Evolutionary conservation across 129 eudicot genomes (phyloP), one percentile per base, ranked within the genome.

Genomic region (Centrapalus pauciflorus): DNA sequence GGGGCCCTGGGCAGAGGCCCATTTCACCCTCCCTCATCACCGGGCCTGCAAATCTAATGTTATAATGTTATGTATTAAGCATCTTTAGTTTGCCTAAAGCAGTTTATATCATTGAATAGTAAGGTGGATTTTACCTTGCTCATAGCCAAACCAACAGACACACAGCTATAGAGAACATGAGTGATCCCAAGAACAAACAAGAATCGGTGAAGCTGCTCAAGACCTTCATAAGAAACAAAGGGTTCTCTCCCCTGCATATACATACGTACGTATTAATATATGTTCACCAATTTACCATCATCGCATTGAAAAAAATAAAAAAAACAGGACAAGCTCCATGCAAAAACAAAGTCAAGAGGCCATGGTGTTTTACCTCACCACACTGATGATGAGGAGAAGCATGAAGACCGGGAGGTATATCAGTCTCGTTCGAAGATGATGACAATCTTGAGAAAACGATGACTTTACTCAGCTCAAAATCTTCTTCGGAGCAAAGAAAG

Each of bases 201-300:
- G 82, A 94, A 94, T 5, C 97, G 81, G 41, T 94, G 95, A 77
- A 94, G 99, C 76, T 94, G 99, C 66, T 94, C 99, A 71, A 94
- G 99, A 43, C 97, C 95, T 81, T 94, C 95, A 66, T 88, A 84
- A 26, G 99, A 94, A 62, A 94, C 95, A 75, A 94, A 94, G 28
- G 99, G 99, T 75, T 94, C 99, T 51, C 87, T 86, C 26, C 99
- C 99, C 99, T 94, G 78, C 52, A 72, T 55, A 56, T 11, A 54
- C 21, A 34, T 16, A 70, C n/a, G n/a, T n/a, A n/a, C n/a, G n/a
- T n/a, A 4, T 13, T 33, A 71, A 57, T 43, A 30, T 9, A 34
- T 20, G 17, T 25, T 32, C 26, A 60, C 17, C 3, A 43, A 55
- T 5, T 12, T 7, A 32, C 54, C 29, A 13, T 28, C 4, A 10